Percentiles rank a stretch among this genome's conserved stretches.
Evolutionary conservation across 2,329 filamentous ascomycete species (phyloP).

Genomic region (Claviceps digitariae): DNA sequence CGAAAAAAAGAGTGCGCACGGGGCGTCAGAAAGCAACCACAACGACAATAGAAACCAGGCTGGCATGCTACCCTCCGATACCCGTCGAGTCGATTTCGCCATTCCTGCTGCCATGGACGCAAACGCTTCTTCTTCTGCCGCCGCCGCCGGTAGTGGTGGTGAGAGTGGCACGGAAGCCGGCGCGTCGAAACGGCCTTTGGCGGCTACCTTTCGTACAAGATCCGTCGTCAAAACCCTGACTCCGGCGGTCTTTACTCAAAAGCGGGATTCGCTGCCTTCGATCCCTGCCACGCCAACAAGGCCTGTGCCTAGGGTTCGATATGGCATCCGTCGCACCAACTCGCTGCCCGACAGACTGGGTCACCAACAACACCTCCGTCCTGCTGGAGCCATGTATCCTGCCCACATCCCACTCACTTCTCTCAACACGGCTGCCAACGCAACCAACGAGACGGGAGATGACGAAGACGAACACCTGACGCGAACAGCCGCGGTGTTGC

Average conservation of each 20-base stretch:
- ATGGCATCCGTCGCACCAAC: constrained; percentile 58
- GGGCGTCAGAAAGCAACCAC: constrained; percentile 10
- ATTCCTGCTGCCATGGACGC: constrained; percentile 14
- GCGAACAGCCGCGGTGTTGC: constrained; percentile 41
- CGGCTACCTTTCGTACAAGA: constrained; percentile 39
- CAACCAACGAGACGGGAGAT: constrained; percentile 16
- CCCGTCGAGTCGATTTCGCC: constrained; percentile 47
- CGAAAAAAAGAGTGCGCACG: constrained; percentile 30
- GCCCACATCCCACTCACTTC: constrained; percentile 29
- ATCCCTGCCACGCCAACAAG: constrained; percentile 22
- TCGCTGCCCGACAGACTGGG: constrained; percentile 60
- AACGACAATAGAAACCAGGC: constrained; percentile 15
- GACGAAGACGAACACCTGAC: constrained; percentile 35
- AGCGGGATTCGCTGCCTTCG: constrained; percentile 15
- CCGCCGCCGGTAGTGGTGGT: constrained; percentile 14
- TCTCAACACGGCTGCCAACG: constrained; percentile 17
- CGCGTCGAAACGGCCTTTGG: constrained; percentile 31
- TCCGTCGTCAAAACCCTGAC: constrained; percentile 52
- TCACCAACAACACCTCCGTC: constrained; percentile 24
- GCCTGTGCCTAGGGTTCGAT: constrained; percentile 42
- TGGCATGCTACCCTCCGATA: constrained; percentile 12
- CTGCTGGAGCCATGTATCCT: constrained; percentile 37
- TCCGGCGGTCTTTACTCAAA: constrained; percentile 53
- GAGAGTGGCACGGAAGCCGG: constrained; percentile 11
- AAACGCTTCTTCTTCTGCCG: constrained; percentile 13